These are phyloP conservation scores for Alternaria arbusti DNA, from an alignment of 2,329 filamentous ascomycete species.

Conservation along the genomic window DNA sequence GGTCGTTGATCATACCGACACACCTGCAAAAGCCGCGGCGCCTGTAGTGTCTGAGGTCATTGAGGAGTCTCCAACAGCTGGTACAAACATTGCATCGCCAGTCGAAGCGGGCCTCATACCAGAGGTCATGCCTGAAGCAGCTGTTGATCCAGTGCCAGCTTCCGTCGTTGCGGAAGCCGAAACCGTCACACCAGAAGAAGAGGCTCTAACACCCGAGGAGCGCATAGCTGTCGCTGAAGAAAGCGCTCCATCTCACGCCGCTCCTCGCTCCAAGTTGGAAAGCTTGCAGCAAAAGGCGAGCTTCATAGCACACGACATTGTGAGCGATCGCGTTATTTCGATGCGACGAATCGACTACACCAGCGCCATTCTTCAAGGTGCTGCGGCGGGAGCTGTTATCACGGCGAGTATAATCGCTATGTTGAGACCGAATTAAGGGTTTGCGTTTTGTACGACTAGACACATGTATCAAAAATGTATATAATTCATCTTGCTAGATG, in stretches of 20 bases:
- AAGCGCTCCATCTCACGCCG: conserved; percentile 8
- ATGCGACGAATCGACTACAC: conserved; percentile 56
- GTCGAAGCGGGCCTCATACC: conserved; percentile 7
- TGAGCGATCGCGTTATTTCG: conserved; percentile 54
- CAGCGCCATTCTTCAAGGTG: conserved; percentile 53
- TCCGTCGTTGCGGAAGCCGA: conserved; percentile 6
- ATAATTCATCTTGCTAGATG: neutral
- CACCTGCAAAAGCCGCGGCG: neutral
- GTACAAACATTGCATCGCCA: conserved; percentile 1
- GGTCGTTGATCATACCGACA: conserved; percentile 15
- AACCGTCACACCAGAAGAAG: conserved; percentile 13
- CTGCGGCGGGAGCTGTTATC: conserved; percentile 50
- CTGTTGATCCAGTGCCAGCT: conserved; percentile 8
- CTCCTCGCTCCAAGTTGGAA: conserved; percentile 12
- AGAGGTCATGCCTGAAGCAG: neutral
- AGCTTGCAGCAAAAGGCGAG: conserved; percentile 32
- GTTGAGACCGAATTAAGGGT: conserved; percentile 24
- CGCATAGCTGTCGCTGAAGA: conserved; percentile 25
- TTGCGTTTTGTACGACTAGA: conserved; percentile 5
- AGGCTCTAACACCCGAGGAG: conserved; percentile 14
- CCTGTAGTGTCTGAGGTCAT: conserved; percentile 5
- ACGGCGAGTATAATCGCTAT: conserved; percentile 37
- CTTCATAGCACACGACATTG: conserved; percentile 40
- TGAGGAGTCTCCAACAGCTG: conserved; percentile 17
- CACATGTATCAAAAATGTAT: neutral